Evolutionary conservation across 495 filamentous ascomycete genomes (phyloP).

Genomic region (Penicillium manginii): DNA sequence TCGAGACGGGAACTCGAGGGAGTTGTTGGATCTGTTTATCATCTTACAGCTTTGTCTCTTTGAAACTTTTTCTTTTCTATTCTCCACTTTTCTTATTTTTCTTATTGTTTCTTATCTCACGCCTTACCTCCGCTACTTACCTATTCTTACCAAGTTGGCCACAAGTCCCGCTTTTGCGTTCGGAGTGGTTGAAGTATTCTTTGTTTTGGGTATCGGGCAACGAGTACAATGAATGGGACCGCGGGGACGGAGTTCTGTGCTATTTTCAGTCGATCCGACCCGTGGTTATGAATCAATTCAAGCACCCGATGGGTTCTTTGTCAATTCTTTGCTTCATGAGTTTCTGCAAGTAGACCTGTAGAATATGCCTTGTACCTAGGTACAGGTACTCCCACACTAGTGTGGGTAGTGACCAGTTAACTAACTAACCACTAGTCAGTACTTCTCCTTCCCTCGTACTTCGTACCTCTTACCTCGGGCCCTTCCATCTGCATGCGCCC

Average conservation of each 20-base stretch:
- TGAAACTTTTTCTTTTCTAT: neutral
- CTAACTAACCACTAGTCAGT: too few species aligned
- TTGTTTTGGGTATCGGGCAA: constrained; percentile 25
- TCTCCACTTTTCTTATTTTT: neutral
- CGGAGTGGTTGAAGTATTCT: neutral
- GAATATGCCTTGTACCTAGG: neutral
- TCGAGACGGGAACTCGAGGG: neutral
- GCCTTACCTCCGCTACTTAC: neutral
- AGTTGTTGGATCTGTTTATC: constrained; percentile 2
- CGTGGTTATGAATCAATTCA: neutral
- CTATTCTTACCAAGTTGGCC: neutral
- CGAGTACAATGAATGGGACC: constrained; percentile 37
- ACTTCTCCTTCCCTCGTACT: neutral
- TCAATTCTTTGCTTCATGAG: constrained; percentile 11
- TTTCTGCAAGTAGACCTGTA: too few species aligned
- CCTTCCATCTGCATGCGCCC: neutral
- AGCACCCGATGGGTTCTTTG: constrained; percentile 10
- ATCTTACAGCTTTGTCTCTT: neutral
- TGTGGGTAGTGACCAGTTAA: too few species aligned
- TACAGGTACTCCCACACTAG: too few species aligned
- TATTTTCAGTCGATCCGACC: constrained; percentile 18
- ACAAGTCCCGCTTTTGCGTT: neutral
- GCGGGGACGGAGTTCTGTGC: constrained; percentile 38
- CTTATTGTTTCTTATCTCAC: neutral
- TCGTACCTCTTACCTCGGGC: neutral